phyloP scores from a whole-genome alignment of 768 basidiomycete genomes.

The Suillus sp. region DNA sequence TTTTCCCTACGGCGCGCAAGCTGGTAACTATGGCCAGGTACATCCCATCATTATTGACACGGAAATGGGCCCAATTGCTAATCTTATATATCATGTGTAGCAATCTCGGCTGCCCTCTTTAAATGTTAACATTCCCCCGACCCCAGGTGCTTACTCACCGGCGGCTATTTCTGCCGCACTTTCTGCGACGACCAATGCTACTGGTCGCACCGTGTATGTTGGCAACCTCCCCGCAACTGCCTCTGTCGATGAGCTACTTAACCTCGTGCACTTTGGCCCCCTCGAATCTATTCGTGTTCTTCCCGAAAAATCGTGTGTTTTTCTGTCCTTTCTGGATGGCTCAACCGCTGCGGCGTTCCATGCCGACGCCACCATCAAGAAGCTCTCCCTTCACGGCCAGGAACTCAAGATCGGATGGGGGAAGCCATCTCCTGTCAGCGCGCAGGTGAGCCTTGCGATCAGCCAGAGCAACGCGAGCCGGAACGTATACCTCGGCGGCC shows the following conservation, averaged over 20 bases:
- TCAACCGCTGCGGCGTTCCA: constrained; percentile 95
- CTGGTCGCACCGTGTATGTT: constrained; percentile 93
- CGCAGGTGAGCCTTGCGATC: constrained; percentile 84
- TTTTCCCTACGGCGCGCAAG: constrained; percentile 73
- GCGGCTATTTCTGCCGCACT: constrained; percentile 76
- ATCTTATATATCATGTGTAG: constrained; percentile 29
- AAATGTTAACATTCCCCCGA: constrained; percentile 66
- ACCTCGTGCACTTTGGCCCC: constrained; percentile 96
- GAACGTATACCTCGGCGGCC: constrained; percentile 94
- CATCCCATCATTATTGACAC: constrained; percentile 15
- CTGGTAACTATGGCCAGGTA: constrained; percentile 71
- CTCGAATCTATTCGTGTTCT: constrained; percentile 93
- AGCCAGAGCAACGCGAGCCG: constrained; percentile 90
- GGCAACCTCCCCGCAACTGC: constrained; percentile 95
- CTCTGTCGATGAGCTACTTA: constrained; percentile 96
- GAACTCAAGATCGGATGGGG: constrained; percentile 99
- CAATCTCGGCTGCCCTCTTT: constrained; percentile 60
- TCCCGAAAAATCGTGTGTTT: constrained; percentile 96
- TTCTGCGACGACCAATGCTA: constrained; percentile 55
- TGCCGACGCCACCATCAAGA: constrained; percentile 95
- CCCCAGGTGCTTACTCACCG: constrained; percentile 76
- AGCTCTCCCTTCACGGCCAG: constrained; percentile 88
- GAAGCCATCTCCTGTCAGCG: constrained; percentile 87
- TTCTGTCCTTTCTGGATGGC: constrained; percentile 96
- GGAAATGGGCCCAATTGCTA: background rate